These are phyloP conservation scores for Planoprotostelium fungivorum DNA, from an alignment of 78 protist species.

Conservation along the genomic window DNA sequence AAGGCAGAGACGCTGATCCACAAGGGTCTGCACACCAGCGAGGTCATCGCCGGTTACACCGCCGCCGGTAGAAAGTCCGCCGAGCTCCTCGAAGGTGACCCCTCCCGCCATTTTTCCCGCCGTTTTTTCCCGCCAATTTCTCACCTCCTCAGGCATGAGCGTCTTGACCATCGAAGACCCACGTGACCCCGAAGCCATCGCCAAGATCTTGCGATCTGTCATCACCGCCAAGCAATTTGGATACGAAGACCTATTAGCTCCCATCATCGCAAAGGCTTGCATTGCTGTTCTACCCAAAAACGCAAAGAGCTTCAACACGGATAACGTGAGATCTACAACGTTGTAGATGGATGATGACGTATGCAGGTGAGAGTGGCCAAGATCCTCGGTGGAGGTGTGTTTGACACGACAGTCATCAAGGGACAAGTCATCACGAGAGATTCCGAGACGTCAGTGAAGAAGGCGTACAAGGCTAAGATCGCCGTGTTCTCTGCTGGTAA, in stretches of 20 bases:
- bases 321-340: slow-evolving; percentile 77
- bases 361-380: slow-evolving; percentile 80
- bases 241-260: slow-evolving; percentile 78
- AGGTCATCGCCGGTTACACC: slow-evolving; percentile 89
- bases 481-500: slow-evolving; percentile 82
- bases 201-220: slow-evolving; percentile 60
- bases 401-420: slow-evolving; percentile 60
- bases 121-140: no score
- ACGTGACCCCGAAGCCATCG: slow-evolving; percentile 26
- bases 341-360: background rate
- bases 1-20: slow-evolving; percentile 86
- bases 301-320: slow-evolving; percentile 90
- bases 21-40: slow-evolving; percentile 88
- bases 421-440: slow-evolving; percentile 91
- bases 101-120: background rate
- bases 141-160: slow-evolving; percentile 1
- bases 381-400: slow-evolving; percentile 88
- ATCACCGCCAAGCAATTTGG: slow-evolving; percentile 94
- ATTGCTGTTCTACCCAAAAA: slow-evolving; percentile 73
- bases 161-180: slow-evolving; percentile 30
- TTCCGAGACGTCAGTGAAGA: slow-evolving; percentile 72
- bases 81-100: slow-evolving; percentile 42
- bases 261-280: slow-evolving; percentile 89
- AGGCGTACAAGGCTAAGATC: slow-evolving; percentile 79
- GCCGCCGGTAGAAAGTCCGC: slow-evolving; percentile 71